A percentile compares a stretch with the other conserved stretches of the same genome.
Conservation (phyloP, 2,329 filamentous ascomycete species). For the Lachnellula cervina region DNA sequence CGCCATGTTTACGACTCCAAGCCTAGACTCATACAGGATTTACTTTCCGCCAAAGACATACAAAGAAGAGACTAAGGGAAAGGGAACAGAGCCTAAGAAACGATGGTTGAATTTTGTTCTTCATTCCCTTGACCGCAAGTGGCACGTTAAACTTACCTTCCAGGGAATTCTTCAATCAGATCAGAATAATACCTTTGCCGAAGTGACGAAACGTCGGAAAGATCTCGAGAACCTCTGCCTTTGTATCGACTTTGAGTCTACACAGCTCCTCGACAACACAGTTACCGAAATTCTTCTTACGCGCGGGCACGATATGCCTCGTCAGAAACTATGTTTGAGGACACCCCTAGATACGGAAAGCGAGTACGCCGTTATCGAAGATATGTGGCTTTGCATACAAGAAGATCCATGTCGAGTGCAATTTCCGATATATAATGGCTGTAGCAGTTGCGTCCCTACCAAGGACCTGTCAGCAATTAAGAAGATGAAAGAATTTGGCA, state of each 20-base stretch:
- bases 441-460: conserved; percentile 8
- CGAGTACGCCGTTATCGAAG: conserved; percentile 15
- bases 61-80: conserved; percentile 8
- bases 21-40: conserved; percentile 2
- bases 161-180: conserved; percentile 16
- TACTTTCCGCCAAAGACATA: conserved; percentile 6
- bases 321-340: conserved; percentile 12
- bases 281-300: conserved; percentile 15
- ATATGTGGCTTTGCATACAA: conserved; percentile 11
- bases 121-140: conserved; percentile 2
- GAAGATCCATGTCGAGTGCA: conserved; percentile 17
- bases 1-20: too few species aligned
- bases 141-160: conserved; percentile 16
- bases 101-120: conserved; percentile 3
- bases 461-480: conserved; percentile 17
- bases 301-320: conserved; percentile 3
- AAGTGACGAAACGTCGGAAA: conserved; percentile 7
- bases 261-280: conserved; percentile 13
- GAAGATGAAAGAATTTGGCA: conserved; percentile 14
- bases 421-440: conserved; percentile 11
- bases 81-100: conserved; percentile 5
- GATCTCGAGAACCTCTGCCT: conserved; percentile 17
- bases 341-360: conserved; percentile 10
- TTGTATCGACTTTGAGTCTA: conserved; percentile 16
- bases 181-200: conserved; percentile 11